Evolutionary conservation across 2,329 filamentous ascomycete species (phyloP), one percentile per base, ranked within the genome.

Genomic region (Epichloe aotearoae): DNA sequence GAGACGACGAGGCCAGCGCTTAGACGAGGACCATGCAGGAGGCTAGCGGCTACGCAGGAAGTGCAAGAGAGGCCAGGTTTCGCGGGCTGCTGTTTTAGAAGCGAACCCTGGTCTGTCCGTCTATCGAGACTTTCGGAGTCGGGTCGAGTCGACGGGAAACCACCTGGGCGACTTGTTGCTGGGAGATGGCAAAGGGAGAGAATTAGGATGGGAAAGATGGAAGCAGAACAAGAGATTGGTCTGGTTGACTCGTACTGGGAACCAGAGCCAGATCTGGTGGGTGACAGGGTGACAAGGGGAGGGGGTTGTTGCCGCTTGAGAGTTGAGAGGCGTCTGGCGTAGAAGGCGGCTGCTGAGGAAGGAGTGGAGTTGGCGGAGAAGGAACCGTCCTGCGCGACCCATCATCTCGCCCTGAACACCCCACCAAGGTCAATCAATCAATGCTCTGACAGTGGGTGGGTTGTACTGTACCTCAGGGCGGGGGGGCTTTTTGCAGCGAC

Each of bases 1-100:
- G 54, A 59, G 53, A 59, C 58, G 57, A 42, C 19, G 46, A 50
- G 51, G 45, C 55, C 43, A 48, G 54, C 55, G 55, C 50, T 52
- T 53, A 54, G 51, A 54, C 40, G 49, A 51, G 45, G 52, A 50
- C 50, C 53, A 53, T 52, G 52, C 43, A 55, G 53, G 54, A 51
- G 52, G 49, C 53, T 50, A 51, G 53, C 49, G 49, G 41, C 49
- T 43, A 46, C 20, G 39, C 33, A 41, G 42, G 37, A 33, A 38
- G 52, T 38, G 42, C 34, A 34, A 34, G 33, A 43, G 38, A 23
- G 45, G 52, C 34, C 47, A 42, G 20, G 20, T 50, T 51, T 47
- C 39, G 48, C 34, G 36, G 44, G 44, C n/a, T 45, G 52, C 43
- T 50, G 48, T 50, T 45, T 45, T 40, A 53, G 43, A 38, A 41